A percentile compares a stretch with the other conserved stretches of the same genome.
Evolutionary conservation across 2,329 filamentous ascomycete species (phyloP).

Genomic region (Neofusicoccum umdonicola): DNA sequence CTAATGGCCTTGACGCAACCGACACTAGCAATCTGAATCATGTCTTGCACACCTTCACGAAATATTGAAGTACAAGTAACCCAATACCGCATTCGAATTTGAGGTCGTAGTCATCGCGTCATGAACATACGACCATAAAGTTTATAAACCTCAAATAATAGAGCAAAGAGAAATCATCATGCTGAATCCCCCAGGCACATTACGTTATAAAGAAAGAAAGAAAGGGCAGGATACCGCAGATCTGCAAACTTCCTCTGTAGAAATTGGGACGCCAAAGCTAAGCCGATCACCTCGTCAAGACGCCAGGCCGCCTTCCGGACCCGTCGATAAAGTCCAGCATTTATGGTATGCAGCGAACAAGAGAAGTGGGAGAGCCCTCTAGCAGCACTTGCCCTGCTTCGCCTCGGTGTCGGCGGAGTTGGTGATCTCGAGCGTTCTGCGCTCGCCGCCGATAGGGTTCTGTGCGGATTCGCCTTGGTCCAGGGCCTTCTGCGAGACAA

Average conservation of each 20-base stretch:
- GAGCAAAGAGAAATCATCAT: constrained; percentile 13
- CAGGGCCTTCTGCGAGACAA: constrained; percentile 95
- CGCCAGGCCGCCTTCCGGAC: constrained; percentile 14
- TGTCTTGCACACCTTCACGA: background rate
- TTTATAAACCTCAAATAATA: constrained; percentile 10
- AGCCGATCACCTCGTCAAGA: constrained; percentile 13
- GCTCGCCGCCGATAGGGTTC: constrained; percentile 70
- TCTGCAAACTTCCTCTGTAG: constrained; percentile 17
- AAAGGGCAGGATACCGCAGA: constrained; percentile 15
- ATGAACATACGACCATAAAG: constrained; percentile 18
- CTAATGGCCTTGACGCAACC: background rate
- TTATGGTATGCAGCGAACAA: constrained; percentile 20
- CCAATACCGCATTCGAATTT: constrained; percentile 17
- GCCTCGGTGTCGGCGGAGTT: constrained; percentile 76
- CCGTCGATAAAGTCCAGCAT: constrained; percentile 12
- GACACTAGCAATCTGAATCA: background rate
- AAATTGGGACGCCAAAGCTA: constrained; percentile 14
- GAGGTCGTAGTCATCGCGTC: constrained; percentile 18
- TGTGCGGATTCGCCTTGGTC: constrained; percentile 82
- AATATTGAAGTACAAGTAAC: background rate
- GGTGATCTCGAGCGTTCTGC: constrained; percentile 79
- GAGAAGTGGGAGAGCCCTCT: constrained; percentile 34
- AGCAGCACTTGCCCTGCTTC: constrained; percentile 83
- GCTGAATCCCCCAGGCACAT: constrained; percentile 6
- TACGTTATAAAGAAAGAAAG: constrained; percentile 9